Conservation (phyloP, 2,329 filamentous ascomycete genomes). For the Colletotrichum sp. region DNA sequence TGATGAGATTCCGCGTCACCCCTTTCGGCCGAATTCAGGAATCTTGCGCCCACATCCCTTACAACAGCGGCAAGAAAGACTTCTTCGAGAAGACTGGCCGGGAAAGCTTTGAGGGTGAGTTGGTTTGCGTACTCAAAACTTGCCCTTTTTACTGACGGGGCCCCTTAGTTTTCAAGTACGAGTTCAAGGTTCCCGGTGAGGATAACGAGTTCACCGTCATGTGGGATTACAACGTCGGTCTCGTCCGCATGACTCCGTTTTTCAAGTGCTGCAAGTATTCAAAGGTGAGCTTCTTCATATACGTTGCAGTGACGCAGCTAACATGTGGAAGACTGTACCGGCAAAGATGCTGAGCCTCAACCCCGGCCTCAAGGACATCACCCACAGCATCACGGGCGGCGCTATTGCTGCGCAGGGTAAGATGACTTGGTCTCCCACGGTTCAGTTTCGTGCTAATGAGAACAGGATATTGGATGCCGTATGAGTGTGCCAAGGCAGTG, state of each 20-base stretch:
- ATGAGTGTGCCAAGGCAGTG: constrained; percentile 80
- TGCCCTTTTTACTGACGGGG: background rate
- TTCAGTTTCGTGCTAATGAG: background rate
- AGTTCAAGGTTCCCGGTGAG: constrained; percentile 73
- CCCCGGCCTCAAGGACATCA: constrained; percentile 84
- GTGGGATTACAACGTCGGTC: constrained; percentile 97
- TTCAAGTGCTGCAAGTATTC: constrained; percentile 90
- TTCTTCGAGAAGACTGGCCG: constrained; percentile 86
- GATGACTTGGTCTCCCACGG: constrained; percentile 25
- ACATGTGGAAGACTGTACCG: constrained; percentile 73
- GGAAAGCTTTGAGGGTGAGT: constrained; percentile 84
- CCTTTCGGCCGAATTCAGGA: constrained; percentile 68
- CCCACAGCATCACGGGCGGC: constrained; percentile 93
- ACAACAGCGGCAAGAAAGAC: constrained; percentile 91
- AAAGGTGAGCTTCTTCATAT: constrained; percentile 60
- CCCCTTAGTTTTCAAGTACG: constrained; percentile 80
- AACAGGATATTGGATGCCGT: constrained; percentile 96
- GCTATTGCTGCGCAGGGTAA: constrained; percentile 87
- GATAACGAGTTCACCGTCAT: constrained; percentile 77
- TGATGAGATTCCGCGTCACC: constrained; percentile 68
- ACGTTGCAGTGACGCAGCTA: background rate
- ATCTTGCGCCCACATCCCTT: constrained; percentile 81
- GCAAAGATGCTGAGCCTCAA: constrained; percentile 83
- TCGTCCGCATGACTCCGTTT: constrained; percentile 92
- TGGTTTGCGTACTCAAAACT: background rate